Evolutionary conservation across 768 basidiomycete genomes (phyloP), one percentile per base, ranked within the genome.

Genomic region (Russula lepida): DNA sequence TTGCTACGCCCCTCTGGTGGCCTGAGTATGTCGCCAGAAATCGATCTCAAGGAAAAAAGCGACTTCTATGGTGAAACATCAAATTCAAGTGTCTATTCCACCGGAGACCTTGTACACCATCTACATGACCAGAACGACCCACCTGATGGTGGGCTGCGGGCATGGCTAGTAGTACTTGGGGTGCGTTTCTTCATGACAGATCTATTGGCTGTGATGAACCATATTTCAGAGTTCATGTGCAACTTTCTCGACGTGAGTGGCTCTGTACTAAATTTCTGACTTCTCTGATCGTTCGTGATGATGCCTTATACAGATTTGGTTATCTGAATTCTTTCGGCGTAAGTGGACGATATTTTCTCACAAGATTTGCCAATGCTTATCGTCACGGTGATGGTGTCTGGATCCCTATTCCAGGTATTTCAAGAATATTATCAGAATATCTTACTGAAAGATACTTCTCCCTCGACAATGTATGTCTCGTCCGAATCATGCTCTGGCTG

Each of bases 281-380:
- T 21, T 27, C 37, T 55, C 43, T 9, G 53, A 39, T 50, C 15
- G 51, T 43, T 44, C 39, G 47, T 60, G 52, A 17, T 12, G 19
- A n/a, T 23, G 25, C 13, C 15, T 9, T 13, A 27, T 32, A 53
- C 37, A 81, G 80, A 12, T 84, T 88, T 71, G 88, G 88, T 28
- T 83, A 83, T 62, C 81, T 86, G 5, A 89, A 87, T 64, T 79
- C 84, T 0, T 88, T 86, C 86, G 87, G 88, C 53, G 88, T 85
- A 67, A 72, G 81, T 76, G 21, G 28, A 28, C 8, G 11, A 13
- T 25, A 1, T n/a, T 13, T 52, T 43, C 55, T 27, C 17, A 8
- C 25, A 6, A 8, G 4, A 43, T 43, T 19, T 19, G 7, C 8
- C 49, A 30, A 43, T 27, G 19, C 50, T 25, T 23, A 62, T 55